These are phyloP conservation scores for Boletellus sp. DNA, from an alignment of 768 basidiomycete genomes.

Conservation along the genomic window DNA sequence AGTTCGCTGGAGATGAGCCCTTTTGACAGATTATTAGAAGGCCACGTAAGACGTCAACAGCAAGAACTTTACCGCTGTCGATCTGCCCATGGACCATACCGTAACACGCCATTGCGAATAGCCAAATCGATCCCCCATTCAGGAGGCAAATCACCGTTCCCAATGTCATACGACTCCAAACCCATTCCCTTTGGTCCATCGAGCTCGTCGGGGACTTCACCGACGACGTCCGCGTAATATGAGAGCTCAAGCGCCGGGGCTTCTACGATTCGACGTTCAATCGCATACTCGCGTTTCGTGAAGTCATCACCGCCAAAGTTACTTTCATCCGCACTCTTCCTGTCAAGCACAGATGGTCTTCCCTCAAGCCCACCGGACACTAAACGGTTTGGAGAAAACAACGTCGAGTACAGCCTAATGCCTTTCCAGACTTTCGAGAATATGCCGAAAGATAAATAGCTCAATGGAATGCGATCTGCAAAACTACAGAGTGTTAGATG, in stretches of 20 bases:
- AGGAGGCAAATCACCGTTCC: constrained; percentile 83
- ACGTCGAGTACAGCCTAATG: constrained; percentile 39
- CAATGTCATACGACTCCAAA: constrained; percentile 60
- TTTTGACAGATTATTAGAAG: constrained; percentile 24
- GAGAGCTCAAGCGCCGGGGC: constrained; percentile 72
- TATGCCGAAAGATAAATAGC: constrained; percentile 36
- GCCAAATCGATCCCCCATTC: constrained; percentile 92
- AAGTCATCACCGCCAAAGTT: constrained; percentile 56
- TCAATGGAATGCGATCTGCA: constrained; percentile 25
- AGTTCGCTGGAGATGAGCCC: constrained; percentile 68
- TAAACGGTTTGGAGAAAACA: constrained; percentile 26
- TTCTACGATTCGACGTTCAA: constrained; percentile 80
- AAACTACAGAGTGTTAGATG: constrained; percentile 19
- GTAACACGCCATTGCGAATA: constrained; percentile 68
- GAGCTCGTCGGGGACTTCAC: constrained; percentile 55
- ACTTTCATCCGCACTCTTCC: constrained; percentile 46
- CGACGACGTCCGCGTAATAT: constrained; percentile 85
- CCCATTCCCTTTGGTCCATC: constrained; percentile 29
- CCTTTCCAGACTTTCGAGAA: constrained; percentile 57
- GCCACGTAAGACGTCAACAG: not conserved
- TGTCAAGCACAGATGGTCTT: constrained; percentile 1
- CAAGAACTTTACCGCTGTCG: constrained; percentile 64
- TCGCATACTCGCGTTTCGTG: constrained; percentile 73
- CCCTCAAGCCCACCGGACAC: not conserved
- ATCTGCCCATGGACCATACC: constrained; percentile 97